Evolutionary conservation across 495 filamentous ascomycete genomes (phyloP), one percentile per base, ranked within the genome.

Genomic region (Rusavskia elegans): DNA sequence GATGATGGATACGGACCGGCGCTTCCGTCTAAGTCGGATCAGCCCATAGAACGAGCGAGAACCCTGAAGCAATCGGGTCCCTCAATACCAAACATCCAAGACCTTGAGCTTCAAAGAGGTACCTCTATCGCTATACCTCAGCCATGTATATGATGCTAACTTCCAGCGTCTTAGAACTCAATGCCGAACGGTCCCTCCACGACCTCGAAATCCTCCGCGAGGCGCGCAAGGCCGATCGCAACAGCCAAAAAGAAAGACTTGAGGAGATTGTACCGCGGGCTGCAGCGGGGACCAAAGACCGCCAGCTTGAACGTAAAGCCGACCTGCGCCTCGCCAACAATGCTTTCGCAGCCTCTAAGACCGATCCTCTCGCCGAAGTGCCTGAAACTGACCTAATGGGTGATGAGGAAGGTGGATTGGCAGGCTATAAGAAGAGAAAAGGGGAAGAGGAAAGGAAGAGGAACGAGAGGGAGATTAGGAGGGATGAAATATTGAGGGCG

Each of bases 201-300:
- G 64, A 65, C 2, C 73, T 74, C 19, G 70, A 76, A 1, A 75
- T 78, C 46, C 73, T 83, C 3, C 74, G 78, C 20, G 63, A 70
- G 19, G 73, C 76, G 2, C 78, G 85, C 45, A 81, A 78, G 41
- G 61, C 67, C 1, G 84, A 93, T 46, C 75, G 80, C 1, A 69
- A 67, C 45, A 53, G 62, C 19, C 77, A 85, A 56, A 78, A 77
- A 48, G 79, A 77, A 29, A 71, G 68, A 0, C 72, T 89, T 0
- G 89, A 95, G 10, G 90, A 96, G 53, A 67, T 95, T 11, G 76
- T 72, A 0, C 90, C 92, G 4, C 84, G 87, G 14, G 87, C 90
- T 0, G 88, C 90, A 46, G 67, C 90, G 0, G 89, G 90, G 1
- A 89, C 87, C 2, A 79, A 81, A 25, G 92, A 94, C 65, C 79